phyloP scores from a whole-genome alignment of 1,139 yeast genomes.

The Geotrichum candidum region DNA sequence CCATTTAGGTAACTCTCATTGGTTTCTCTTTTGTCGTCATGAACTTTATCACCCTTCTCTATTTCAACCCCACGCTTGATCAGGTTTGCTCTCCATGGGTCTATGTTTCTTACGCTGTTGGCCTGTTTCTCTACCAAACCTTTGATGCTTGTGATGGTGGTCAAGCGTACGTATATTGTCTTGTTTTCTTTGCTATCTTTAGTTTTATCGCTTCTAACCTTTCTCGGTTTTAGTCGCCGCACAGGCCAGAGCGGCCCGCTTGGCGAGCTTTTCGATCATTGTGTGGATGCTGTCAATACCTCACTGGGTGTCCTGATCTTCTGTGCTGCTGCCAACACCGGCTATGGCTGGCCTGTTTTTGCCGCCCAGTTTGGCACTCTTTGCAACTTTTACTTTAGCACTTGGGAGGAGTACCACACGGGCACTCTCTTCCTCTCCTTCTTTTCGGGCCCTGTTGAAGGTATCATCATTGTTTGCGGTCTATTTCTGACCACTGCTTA shows the following conservation, averaged over 20 bases:
- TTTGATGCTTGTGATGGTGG: slow-evolving; percentile 96
- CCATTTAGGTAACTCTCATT: slow-evolving; percentile 68
- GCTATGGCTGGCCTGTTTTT: slow-evolving; percentile 58
- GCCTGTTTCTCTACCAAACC: slow-evolving; percentile 85
- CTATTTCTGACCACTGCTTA: slow-evolving; percentile 59
- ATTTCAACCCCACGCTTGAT: slow-evolving; percentile 64
- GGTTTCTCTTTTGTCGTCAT: slow-evolving; percentile 68
- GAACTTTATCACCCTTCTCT: slow-evolving; percentile 61
- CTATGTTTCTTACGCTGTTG: slow-evolving; percentile 72
- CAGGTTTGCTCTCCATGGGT: slow-evolving; percentile 70
- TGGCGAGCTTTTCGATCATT: slow-evolving; percentile 92
- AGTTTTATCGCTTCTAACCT: neutral
- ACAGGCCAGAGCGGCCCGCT: slow-evolving; percentile 93
- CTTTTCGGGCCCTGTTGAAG: slow-evolving; percentile 94
- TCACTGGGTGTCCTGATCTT: slow-evolving; percentile 70
- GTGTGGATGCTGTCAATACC: slow-evolving; percentile 85
- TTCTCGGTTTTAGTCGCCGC: slow-evolving; percentile 39
- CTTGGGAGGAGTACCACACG: slow-evolving; percentile 96
- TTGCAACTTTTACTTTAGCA: slow-evolving; percentile 74
- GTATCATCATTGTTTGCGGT: slow-evolving; percentile 59
- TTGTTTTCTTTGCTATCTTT: neutral
- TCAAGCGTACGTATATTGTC: slow-evolving; percentile 54
- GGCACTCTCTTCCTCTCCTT: slow-evolving; percentile 72
- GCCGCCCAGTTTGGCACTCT: slow-evolving; percentile 70
- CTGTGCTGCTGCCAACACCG: slow-evolving; percentile 66